Evolutionary conservation across 169 alveolate species (phyloP).

Genomic region (Perkinsus olseni): DNA sequence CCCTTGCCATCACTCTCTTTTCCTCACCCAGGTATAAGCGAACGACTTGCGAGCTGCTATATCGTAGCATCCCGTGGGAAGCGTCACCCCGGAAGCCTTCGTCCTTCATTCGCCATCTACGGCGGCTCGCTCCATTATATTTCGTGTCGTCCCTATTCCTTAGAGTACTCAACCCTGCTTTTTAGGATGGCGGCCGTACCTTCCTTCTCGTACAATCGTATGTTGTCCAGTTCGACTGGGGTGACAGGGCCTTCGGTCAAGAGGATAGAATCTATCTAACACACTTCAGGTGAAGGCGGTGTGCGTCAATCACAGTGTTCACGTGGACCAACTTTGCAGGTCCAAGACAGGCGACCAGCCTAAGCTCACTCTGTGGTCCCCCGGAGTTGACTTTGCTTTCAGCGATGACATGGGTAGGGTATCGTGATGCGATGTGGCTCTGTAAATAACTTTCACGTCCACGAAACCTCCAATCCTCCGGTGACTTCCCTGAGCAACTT

Average conservation of each 20-base stretch:
- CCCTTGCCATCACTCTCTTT: background rate
- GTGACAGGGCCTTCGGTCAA: conserved; percentile 44
- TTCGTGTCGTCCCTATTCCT: too few relatives aligned
- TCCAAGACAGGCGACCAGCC: conserved; percentile 40
- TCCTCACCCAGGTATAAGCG: background rate
- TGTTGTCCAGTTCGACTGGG: conserved; percentile 87
- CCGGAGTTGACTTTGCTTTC: conserved; percentile 38
- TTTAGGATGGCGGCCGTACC: background rate
- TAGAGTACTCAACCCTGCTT: too few relatives aligned
- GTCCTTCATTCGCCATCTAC: too few relatives aligned
- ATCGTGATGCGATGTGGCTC: too few relatives aligned
- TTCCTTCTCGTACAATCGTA: conserved; percentile 22
- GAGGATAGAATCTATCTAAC: conserved; percentile 52
- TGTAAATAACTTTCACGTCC: too few relatives aligned
- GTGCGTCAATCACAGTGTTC: background rate
- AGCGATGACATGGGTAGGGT: conserved; percentile 40
- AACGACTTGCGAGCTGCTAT: too few relatives aligned
- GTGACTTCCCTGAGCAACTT: too few relatives aligned
- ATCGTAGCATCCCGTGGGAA: too few relatives aligned
- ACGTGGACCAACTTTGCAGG: too few relatives aligned
- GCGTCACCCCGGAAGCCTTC: too few relatives aligned
- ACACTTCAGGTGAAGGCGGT: conserved; percentile 36
- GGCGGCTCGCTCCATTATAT: too few relatives aligned
- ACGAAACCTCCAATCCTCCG: too few relatives aligned
- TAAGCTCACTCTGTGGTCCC: conserved; percentile 40